Percentiles rank a stretch among this genome's conserved stretches.
phyloP scores from a whole-genome alignment of 2,329 filamentous ascomycete species.

The Pseudonectria foliicola region DNA sequence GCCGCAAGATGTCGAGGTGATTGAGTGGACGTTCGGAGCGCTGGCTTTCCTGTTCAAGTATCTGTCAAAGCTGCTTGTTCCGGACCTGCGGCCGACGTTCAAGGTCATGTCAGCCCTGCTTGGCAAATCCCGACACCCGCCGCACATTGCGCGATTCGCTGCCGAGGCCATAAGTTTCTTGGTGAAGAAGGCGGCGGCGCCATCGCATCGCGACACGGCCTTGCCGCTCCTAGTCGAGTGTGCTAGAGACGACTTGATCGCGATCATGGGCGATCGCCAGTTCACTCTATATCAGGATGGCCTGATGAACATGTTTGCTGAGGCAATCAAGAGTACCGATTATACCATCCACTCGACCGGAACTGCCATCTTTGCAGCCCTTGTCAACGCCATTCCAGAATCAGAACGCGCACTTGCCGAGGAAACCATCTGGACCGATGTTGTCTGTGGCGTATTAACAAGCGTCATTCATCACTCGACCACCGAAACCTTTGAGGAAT shows the following conservation, averaged over 20 bases:
- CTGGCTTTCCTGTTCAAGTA: slow-evolving; percentile 98
- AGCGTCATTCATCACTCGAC: slow-evolving; percentile 79
- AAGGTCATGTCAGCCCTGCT: slow-evolving; percentile 77
- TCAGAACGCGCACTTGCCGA: slow-evolving; percentile 42
- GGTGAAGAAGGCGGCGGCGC: slow-evolving; percentile 76
- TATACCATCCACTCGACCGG: slow-evolving; percentile 53
- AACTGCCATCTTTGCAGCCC: slow-evolving; percentile 42
- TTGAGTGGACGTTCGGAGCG: slow-evolving; percentile 95
- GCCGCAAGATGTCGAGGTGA: slow-evolving; percentile 74
- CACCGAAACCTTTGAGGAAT: slow-evolving; percentile 61
- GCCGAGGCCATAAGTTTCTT: slow-evolving; percentile 94
- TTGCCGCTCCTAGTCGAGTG: slow-evolving; percentile 65
- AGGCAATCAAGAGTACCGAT: slow-evolving; percentile 63
- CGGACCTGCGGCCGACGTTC: slow-evolving; percentile 78
- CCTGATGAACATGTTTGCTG: slow-evolving; percentile 85
- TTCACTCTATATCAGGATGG: slow-evolving; percentile 73
- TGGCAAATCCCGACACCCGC: slow-evolving; percentile 73
- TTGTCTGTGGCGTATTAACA: slow-evolving; percentile 69
- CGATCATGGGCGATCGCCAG: slow-evolving; percentile 45
- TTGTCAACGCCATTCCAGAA: slow-evolving; percentile 45
- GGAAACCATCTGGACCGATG: slow-evolving; percentile 49
- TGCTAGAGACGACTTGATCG: slow-evolving; percentile 60
- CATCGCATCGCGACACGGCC: slow-evolving; percentile 67
- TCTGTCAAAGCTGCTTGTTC: slow-evolving; percentile 76
- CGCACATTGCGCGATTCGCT: slow-evolving; percentile 84